phyloP scores from a whole-genome alignment of 2,329 filamentous ascomycete genomes.

The Chaetomiaceae sp. region DNA sequence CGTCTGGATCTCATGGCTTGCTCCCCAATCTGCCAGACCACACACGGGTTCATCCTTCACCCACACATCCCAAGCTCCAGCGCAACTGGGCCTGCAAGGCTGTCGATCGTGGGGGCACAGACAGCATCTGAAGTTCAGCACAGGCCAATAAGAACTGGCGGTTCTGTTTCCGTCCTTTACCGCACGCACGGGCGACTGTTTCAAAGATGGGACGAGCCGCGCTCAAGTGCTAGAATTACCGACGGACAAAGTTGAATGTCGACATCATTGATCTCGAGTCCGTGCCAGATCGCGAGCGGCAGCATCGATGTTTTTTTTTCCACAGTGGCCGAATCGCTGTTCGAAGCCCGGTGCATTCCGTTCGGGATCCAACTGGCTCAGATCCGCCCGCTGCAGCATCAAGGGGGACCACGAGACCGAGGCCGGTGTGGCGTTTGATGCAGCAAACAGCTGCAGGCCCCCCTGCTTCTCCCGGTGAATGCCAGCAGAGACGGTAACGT shows the following conservation, averaged over 20 bases:
- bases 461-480: too few species aligned
- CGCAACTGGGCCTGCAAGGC: conserved; percentile 1
- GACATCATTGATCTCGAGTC: not conserved
- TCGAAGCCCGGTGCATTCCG: not conserved
- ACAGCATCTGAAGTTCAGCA: not conserved
- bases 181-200: conserved; percentile 11
- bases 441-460: too few species aligned
- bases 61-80: not conserved
- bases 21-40: too few species aligned
- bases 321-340: too few species aligned
- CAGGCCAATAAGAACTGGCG: not conserved
- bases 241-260: not conserved
- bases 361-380: too few species aligned
- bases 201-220: not conserved
- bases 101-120: not conserved
- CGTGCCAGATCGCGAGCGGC: not conserved
- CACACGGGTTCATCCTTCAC: too few species aligned
- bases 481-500: too few species aligned
- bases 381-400: too few species aligned
- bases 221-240: not conserved
- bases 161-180: too few species aligned
- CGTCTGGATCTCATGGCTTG: too few species aligned
- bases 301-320: too few species aligned
- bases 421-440: not conserved
- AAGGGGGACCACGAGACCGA: too few species aligned